These are phyloP conservation scores for Jatropha multifida DNA, from an alignment of 441 rosid species.

Conservation along the genomic window DNA sequence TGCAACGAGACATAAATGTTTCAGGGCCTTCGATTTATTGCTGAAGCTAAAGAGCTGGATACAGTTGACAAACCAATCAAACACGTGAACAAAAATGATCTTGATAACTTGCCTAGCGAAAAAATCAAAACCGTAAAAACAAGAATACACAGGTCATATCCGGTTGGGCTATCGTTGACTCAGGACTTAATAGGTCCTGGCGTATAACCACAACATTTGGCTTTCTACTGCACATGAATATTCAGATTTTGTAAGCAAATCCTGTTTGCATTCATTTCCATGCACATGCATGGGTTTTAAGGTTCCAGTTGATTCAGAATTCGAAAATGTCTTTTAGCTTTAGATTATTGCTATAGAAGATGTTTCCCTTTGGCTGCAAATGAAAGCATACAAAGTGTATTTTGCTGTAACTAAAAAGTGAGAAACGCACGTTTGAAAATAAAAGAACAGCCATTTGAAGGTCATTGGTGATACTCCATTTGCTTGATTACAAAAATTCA, in stretches of 20 bases:
- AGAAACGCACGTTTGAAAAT: neutral
- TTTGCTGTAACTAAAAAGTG: neutral
- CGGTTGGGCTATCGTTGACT: constrained; percentile 62
- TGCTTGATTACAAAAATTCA: neutral
- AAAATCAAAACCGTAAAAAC: constrained; percentile 30
- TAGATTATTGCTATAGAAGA: neutral
- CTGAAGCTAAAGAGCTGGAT: constrained; percentile 40
- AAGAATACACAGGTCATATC: constrained; percentile 68
- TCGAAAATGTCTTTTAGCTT: neutral
- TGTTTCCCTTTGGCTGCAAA: neutral
- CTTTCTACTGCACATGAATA: neutral
- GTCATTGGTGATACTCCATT: too few species aligned
- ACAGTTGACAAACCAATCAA: constrained; percentile 26
- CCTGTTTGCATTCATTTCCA: constrained; percentile 11
- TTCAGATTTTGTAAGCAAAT: neutral
- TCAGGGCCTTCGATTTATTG: constrained; percentile 77
- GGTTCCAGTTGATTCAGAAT: constrained; percentile 3
- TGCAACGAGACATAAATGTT: constrained; percentile 19
- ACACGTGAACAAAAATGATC: constrained; percentile 22
- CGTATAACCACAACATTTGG: constrained; percentile 15
- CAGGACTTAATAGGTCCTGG: constrained; percentile 30
- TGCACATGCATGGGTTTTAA: neutral
- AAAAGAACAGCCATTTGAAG: neutral
- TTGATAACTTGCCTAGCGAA: constrained; percentile 22
- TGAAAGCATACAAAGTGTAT: neutral